phyloP scores from a whole-genome alignment of 2,329 filamentous ascomycete species.

The Phialemoniopsis sp. region DNA sequence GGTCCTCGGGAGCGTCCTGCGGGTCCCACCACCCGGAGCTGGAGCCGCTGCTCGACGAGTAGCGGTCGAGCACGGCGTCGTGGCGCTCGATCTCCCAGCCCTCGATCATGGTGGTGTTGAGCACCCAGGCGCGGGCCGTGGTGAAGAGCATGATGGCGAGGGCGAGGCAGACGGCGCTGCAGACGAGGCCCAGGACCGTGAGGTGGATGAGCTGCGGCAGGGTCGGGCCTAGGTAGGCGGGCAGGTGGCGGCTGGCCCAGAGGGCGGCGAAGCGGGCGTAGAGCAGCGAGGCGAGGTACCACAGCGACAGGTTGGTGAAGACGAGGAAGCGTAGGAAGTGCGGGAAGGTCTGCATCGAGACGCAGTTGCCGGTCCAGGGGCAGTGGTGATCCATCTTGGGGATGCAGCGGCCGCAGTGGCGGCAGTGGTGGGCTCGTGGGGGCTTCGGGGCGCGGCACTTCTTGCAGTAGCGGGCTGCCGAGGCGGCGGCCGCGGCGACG shows the following conservation, averaged over 20 bases:
- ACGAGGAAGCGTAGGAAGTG: conserved; percentile 77
- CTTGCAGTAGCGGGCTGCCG: conserved; percentile 58
- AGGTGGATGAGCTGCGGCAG: conserved; percentile 55
- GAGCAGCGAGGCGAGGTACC: conserved; percentile 57
- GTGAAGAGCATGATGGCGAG: conserved; percentile 63
- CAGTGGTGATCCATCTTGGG: conserved; percentile 86
- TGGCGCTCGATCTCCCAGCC: conserved; percentile 69
- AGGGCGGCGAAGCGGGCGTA: conserved; percentile 53
- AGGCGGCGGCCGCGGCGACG: conserved; percentile 1
- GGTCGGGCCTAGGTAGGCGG: conserved; percentile 70
- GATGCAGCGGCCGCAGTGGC: conserved; percentile 68
- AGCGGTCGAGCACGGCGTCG: conserved; percentile 48
- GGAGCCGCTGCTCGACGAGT: conserved; percentile 26
- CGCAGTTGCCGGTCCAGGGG: conserved; percentile 80
- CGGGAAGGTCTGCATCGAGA: conserved; percentile 76
- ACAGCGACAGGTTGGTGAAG: conserved; percentile 63
- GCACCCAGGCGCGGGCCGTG: conserved; percentile 54
- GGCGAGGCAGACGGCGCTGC: conserved; percentile 55
- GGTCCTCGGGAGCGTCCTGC: conserved; percentile 17
- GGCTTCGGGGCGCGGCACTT: conserved; percentile 75
- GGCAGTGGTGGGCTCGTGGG: conserved; percentile 77
- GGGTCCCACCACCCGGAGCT: conserved; percentile 38
- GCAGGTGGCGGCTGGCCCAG: conserved; percentile 63
- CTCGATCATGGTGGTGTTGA: conserved; percentile 80
- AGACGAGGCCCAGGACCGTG: conserved; percentile 53